A percentile compares a stretch with the other conserved stretches of the same genome.
phyloP scores from a whole-genome alignment of 106 monocot genomes.

The Alisma plantagoaquatica region DNA sequence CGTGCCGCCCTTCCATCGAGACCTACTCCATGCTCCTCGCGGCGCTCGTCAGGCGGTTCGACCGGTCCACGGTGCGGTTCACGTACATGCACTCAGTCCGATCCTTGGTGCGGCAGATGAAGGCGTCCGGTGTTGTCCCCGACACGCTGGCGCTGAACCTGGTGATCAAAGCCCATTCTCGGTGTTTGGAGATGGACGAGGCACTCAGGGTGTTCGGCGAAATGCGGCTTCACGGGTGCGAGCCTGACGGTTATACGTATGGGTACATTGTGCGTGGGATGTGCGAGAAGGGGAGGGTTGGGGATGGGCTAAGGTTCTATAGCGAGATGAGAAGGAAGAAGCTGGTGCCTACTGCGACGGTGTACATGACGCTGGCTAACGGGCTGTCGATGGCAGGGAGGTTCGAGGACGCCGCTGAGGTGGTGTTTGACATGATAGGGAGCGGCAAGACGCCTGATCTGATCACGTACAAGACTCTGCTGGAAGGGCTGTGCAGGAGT shows the following conservation, averaged over 20 bases:
- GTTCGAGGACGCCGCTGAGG: constrained; percentile 55
- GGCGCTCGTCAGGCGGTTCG: constrained; percentile 51
- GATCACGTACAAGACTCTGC: constrained; percentile 73
- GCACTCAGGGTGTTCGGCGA: constrained; percentile 60
- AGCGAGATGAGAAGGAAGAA: constrained; percentile 75
- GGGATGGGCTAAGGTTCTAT: constrained; percentile 39
- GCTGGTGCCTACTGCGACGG: constrained; percentile 48
- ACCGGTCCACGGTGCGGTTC: constrained; percentile 42
- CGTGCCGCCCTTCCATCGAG: constrained; percentile 38
- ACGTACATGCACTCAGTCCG: constrained; percentile 75
- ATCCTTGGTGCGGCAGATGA: constrained; percentile 72
- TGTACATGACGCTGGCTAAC: constrained; percentile 57
- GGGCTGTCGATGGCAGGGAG: constrained; percentile 57
- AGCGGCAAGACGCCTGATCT: constrained; percentile 47
- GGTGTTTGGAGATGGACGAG: constrained; percentile 76
- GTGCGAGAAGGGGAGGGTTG: constrained; percentile 68
- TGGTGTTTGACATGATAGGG: constrained; percentile 64
- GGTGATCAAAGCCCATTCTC: constrained; percentile 74
- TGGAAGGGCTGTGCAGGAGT: constrained; percentile 87
- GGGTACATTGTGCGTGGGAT: constrained; percentile 70
- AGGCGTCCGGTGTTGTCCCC: constrained; percentile 57
- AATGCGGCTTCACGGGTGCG: constrained; percentile 75
- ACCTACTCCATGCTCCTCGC: constrained; percentile 73
- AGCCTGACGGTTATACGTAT: constrained; percentile 72
- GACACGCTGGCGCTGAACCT: constrained; percentile 56